Conservation (phyloP, 805 yeast species). For the Brettanomyces naardenensis region DNA sequence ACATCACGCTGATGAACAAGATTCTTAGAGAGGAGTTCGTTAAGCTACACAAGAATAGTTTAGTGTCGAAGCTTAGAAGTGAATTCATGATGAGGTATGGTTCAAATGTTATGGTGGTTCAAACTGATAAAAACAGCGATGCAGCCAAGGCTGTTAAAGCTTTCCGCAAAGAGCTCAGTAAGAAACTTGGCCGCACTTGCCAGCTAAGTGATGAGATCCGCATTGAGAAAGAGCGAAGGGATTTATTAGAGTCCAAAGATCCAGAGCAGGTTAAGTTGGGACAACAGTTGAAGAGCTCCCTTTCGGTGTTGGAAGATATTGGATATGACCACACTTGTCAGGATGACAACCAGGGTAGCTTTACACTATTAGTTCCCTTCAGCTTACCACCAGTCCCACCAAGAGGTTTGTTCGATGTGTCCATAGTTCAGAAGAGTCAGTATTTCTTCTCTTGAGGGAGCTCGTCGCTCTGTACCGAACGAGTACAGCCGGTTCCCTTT, state of each 20-base stretch:
- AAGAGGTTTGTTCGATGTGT: conserved; percentile 79
- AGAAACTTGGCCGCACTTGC: conserved; percentile 43
- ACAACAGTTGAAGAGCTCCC: conserved; percentile 55
- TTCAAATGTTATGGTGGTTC: conserved; percentile 55
- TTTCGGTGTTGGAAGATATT: conserved; percentile 41
- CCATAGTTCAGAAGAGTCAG: conserved; percentile 57
- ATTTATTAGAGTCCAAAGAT: conserved; percentile 43
- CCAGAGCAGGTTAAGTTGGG: conserved; percentile 44
- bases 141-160: conserved; percentile 42
- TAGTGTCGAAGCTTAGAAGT: conserved; percentile 58
- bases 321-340: conserved; percentile 14
- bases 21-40: conserved; percentile 75
- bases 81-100: conserved; percentile 80
- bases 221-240: conserved; percentile 58
- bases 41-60: conserved; percentile 62
- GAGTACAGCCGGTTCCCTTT: too few species aligned
- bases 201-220: conserved; percentile 67
- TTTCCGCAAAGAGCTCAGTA: conserved; percentile 41
- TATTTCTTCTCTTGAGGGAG: conserved; percentile 56
- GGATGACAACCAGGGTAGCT: conserved; percentile 13
- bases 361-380: conserved; percentile 58
- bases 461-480: not conserved
- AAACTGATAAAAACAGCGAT: conserved; percentile 43
- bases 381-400: conserved; percentile 65
- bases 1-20: conserved; percentile 63